Percentiles rank a stretch among this genome's conserved stretches.
Evolutionary conservation across 2,329 filamentous ascomycete genomes (phyloP).

Genomic region (Chrysosporium queenslandicum): DNA sequence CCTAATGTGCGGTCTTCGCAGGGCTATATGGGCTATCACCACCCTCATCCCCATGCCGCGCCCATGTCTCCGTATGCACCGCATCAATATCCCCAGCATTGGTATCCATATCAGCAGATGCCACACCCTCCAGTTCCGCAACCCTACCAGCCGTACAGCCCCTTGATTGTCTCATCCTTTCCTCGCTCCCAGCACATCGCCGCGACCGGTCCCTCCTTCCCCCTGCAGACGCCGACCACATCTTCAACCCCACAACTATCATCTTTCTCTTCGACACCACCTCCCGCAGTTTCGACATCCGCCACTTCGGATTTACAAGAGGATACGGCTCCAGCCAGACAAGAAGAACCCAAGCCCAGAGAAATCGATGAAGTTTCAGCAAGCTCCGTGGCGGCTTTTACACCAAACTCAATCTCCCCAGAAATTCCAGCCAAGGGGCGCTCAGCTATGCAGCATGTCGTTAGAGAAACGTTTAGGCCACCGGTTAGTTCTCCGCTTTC

Average conservation of each 20-base stretch:
- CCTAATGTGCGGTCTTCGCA: conserved; percentile 49
- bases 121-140: conserved; percentile 35
- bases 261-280: conserved; percentile 27
- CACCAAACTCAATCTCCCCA: not conserved
- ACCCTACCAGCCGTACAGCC: conserved; percentile 34
- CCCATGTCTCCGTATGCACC: conserved; percentile 39
- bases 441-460: conserved; percentile 16
- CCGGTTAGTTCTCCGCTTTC: conserved; percentile 21
- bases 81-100: conserved; percentile 38
- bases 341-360: conserved; percentile 19
- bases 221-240: conserved; percentile 20
- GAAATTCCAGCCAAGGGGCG: conserved; percentile 19
- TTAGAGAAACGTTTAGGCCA: conserved; percentile 18
- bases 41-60: conserved; percentile 41
- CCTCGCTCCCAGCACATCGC: conserved; percentile 35
- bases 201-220: conserved; percentile 26
- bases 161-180: conserved; percentile 37
- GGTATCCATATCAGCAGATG: conserved; percentile 36
- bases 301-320: conserved; percentile 25
- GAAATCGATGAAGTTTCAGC: conserved; percentile 17
- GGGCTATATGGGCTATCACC: conserved; percentile 49
- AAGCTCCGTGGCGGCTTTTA: not conserved
- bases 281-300: conserved; percentile 22
- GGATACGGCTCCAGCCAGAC: conserved; percentile 21
- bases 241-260: conserved; percentile 31